Evolutionary conservation across 306 rosid species (phyloP), one percentile per base, ranked within the genome.

Genomic region (Ormosia semicastrata): DNA sequence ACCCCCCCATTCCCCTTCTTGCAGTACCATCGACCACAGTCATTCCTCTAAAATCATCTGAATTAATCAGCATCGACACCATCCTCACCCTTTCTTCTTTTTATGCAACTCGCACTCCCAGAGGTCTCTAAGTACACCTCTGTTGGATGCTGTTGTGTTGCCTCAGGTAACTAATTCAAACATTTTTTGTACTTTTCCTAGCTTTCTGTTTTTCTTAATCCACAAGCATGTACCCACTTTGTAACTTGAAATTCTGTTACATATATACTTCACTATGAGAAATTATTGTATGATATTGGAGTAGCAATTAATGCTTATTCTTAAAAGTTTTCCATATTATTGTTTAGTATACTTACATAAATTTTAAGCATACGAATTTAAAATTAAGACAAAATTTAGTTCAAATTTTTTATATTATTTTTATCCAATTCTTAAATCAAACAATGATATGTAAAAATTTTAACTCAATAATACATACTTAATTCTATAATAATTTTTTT

Each of bases 21-120:
- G 41, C 82, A 64, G 57, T 70, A 77, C 86, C 87, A 91, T 89
- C 86, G 77, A 80, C 84, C 83, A 73, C 87, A 87, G n/a, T 87
- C 85, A 79, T 58, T 75, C 82, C 82, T 81, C 78, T 41, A 71
- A 66, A 88, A 58, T 34, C 82, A 12, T 73, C 77, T 33, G 24
- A 53, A 17, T n/a, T n/a, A n/a, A n/a, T 57, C 71, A 2, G 18
- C 88, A 34, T 32, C 32, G 66, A 36, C 78, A 68, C 30, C 59
- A 52, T 56, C 77, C 67, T 74, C 82, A 12, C 15, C 83, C 14
- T 63, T 46, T 29, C 41, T 39, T 52, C 14, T 50, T 47, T 76
- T 58, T 41, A 73, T 70, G 77, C 85, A 83, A 67, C 87, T 81
- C 67, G 30, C 84, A 78, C 63, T 71, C 66, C 83, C 77, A 74